A percentile compares a stretch with the other conserved stretches of the same genome.
Evolutionary conservation across 2,329 filamentous ascomycete species (phyloP).

Genomic region (Tolypocladium tropicale): DNA sequence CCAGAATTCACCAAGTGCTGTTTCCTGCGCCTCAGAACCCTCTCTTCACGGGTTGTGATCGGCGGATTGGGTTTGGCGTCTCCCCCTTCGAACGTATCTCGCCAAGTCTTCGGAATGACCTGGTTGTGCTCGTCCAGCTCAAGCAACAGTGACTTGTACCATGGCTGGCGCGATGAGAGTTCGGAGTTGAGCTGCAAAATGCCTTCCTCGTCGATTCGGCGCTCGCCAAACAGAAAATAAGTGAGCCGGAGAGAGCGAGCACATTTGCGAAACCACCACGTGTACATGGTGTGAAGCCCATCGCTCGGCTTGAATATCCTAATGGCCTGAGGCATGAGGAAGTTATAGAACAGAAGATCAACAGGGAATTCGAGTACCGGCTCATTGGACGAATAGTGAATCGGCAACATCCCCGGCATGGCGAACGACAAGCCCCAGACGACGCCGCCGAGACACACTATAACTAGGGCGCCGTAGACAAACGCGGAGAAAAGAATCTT

Average conservation of each 20-base stretch:
- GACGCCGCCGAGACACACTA: constrained; percentile 87
- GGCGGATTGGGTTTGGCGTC: constrained; percentile 29
- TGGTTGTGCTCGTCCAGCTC: constrained; percentile 29
- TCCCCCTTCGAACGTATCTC: constrained; percentile 39
- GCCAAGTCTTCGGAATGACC: constrained; percentile 48
- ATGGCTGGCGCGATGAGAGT: constrained; percentile 19
- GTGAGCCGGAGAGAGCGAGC: constrained; percentile 72
- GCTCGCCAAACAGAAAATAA: constrained; percentile 86
- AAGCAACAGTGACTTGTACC: constrained; percentile 35
- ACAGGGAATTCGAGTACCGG: constrained; percentile 90
- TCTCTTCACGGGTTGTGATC: constrained; percentile 25
- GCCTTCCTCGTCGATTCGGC: constrained; percentile 73
- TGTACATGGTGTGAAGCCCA: constrained; percentile 74
- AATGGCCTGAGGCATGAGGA: constrained; percentile 81
- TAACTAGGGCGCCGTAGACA: constrained; percentile 87
- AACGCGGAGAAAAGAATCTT: constrained; percentile 96
- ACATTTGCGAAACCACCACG: constrained; percentile 91
- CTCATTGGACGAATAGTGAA: constrained; percentile 88
- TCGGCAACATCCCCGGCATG: constrained; percentile 66
- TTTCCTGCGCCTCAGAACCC: constrained; percentile 28
- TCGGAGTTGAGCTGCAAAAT: constrained; percentile 36
- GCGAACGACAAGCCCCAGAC: constrained; percentile 77
- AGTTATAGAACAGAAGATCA: constrained; percentile 93
- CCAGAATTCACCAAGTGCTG: constrained; percentile 32
- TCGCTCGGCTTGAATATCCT: constrained; percentile 79